Base-by-base conservation (phyloP, 2,329 filamentous ascomycete genomes). In the Phaeoacremonium minimum region DNA sequence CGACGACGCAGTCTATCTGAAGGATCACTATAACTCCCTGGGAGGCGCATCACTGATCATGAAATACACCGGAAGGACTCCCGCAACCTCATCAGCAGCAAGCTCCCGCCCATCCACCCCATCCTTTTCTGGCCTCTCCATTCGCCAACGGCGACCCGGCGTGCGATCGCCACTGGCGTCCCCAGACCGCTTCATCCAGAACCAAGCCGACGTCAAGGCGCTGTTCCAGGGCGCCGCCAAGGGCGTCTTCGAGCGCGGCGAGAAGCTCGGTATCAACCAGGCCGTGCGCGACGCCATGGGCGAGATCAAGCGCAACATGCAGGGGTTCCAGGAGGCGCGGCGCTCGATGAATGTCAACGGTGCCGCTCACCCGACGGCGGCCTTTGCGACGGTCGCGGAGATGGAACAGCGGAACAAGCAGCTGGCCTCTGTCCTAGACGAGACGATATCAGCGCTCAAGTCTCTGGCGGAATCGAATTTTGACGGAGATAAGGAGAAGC, bases 221-320 rank as follows among this genome's bases (percentile, higher is more conserved):
- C 56, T 93, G 1, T 72, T 93, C 18, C 84, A 89, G 52, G 83
- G 82, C 13, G 86, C 87, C 4, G 85, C 86, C 15, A 86, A 83
- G 52, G 81, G 80, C 35, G 80, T 91, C 13, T 67, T 88, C 20
- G 80, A 87, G 49, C 73, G 78, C 19, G 75, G 86, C 35, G 85
- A 90, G 57, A 83, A 80, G 51, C 78, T 89, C 43, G 85, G 85
- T 6, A 83, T 93, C 38, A 89, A 88, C 52, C 83, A 85, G 56
- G 85, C 83, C 1, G 79, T 93, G 6, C 76, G 87, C n/a, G 85
- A 87, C 47, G 86, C 87, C 14, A 75, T 93, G 52, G 83, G 81
- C 7, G 87, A 94, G 58, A 83, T 91, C 33, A 77, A 77, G 41
- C 84, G 85, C 50, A 89, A 88, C 46, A 77, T 90, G 46, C 76